phyloP scores from a whole-genome alignment of 768 basidiomycete species.

The Trametes punicea region DNA sequence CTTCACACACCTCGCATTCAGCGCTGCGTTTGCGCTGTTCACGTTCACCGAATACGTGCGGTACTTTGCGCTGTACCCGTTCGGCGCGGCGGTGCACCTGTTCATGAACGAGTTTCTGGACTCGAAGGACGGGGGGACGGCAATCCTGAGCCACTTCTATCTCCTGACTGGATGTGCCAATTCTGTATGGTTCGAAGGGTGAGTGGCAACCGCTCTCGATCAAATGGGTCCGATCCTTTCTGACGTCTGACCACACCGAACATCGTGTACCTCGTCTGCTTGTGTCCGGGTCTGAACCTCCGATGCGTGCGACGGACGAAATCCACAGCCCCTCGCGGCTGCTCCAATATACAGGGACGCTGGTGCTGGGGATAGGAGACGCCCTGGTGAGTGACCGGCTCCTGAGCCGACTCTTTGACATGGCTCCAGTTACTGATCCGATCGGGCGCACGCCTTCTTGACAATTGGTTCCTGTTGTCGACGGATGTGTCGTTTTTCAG shows the following conservation, averaged over 20 bases:
- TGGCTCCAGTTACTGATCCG: not conserved
- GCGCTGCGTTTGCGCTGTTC: constrained; percentile 91
- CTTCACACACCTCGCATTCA: constrained; percentile 93
- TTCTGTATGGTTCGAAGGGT: constrained; percentile 95
- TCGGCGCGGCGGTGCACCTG: constrained; percentile 87
- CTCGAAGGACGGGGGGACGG: constrained; percentile 90
- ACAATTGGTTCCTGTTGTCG: no score
- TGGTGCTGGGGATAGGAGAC: constrained; percentile 90
- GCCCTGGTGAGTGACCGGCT: constrained; percentile 59
- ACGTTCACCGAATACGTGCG: constrained; percentile 96
- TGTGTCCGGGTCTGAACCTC: no score
- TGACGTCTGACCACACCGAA: no score
- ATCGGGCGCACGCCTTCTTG: not conserved
- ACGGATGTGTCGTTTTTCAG: constrained; percentile 37
- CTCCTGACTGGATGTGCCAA: constrained; percentile 93
- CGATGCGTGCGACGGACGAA: no score
- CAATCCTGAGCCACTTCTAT: constrained; percentile 97
- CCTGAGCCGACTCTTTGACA: not conserved
- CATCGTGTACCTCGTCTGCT: no score
- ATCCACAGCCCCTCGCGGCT: constrained; percentile 44
- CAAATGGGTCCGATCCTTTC: not conserved
- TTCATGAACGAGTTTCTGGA: constrained; percentile 99
- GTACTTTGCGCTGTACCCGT: constrained; percentile 97
- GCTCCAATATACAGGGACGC: constrained; percentile 76
- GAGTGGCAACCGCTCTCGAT: constrained; percentile 29